Evolutionary conservation across 495 filamentous ascomycete species (phyloP).

Genomic region (Podospora bellae-mahoneyi): DNA sequence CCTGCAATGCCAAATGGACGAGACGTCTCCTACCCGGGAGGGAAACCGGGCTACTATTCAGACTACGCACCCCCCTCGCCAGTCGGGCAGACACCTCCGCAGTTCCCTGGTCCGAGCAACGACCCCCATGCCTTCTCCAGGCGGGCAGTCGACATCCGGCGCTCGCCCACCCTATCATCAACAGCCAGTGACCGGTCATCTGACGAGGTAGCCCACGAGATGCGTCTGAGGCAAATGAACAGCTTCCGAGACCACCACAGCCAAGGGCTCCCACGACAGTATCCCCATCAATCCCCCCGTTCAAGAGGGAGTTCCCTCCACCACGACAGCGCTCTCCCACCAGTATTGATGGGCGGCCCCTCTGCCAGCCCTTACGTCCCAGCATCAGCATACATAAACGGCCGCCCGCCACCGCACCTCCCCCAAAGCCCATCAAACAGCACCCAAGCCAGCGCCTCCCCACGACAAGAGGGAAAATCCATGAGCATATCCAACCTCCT

Average conservation of each 20-base stretch:
- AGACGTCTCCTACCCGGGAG: slow-evolving; percentile 28
- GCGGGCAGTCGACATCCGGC: slow-evolving; percentile 33
- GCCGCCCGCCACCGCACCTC: slow-evolving; percentile 17
- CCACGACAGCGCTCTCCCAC: slow-evolving; percentile 19
- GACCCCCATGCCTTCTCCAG: slow-evolving; percentile 34
- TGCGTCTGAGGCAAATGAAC: slow-evolving; percentile 29
- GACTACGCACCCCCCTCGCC: slow-evolving; percentile 40
- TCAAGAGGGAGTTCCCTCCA: slow-evolving; percentile 23
- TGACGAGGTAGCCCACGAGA: slow-evolving; percentile 35
- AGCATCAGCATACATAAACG: slow-evolving; percentile 10
- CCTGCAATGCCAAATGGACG: slow-evolving; percentile 27
- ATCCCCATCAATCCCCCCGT: slow-evolving; percentile 26
- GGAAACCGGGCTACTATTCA: slow-evolving; percentile 26
- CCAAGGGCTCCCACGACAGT: slow-evolving; percentile 23
- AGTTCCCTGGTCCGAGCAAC: slow-evolving; percentile 33
- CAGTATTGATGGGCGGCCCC: slow-evolving; percentile 10
- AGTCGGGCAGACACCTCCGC: slow-evolving; percentile 37
- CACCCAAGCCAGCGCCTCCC: slow-evolving; percentile 28
- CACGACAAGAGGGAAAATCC: slow-evolving; percentile 36
- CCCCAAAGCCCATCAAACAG: slow-evolving; percentile 30
- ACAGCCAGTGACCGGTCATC: slow-evolving; percentile 36
- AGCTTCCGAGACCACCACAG: slow-evolving; percentile 24
- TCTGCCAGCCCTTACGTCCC: slow-evolving; percentile 16
- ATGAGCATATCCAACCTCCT: slow-evolving; percentile 48
- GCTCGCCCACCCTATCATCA: slow-evolving; percentile 37